Evolutionary conservation across 2,329 filamentous ascomycete species (phyloP).

Genomic region (Colletotrichum sp.): DNA sequence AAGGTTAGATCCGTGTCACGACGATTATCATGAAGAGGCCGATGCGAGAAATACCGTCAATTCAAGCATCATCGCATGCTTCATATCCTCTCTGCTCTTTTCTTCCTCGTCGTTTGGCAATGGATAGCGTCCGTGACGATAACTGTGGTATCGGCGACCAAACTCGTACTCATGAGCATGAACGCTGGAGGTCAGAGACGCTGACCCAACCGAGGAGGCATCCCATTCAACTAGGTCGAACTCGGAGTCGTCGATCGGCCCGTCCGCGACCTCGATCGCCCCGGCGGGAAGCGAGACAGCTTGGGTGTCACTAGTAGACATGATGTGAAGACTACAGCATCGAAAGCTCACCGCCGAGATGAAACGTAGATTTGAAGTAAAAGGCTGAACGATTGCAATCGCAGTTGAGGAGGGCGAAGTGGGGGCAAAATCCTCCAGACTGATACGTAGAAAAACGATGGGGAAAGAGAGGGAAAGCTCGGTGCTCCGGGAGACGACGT

Average conservation of each 20-base stretch:
- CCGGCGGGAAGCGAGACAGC: not conserved
- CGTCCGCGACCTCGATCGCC: not conserved
- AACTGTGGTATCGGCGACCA: slow-evolving; percentile 47
- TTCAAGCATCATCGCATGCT: slow-evolving; percentile 51
- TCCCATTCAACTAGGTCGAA: slow-evolving; percentile 24
- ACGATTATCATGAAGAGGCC: not conserved
- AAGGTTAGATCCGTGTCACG: not conserved
- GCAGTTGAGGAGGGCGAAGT: not conserved
- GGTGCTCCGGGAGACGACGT: not conserved
- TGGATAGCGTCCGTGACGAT: slow-evolving; percentile 47
- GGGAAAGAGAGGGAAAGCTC: not conserved
- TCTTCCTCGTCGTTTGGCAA: slow-evolving; percentile 52
- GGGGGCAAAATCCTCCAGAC: not conserved
- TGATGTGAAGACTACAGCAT: not conserved
- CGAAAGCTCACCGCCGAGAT: not conserved
- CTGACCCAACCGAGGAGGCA: slow-evolving; percentile 30
- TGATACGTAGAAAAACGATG: not conserved
- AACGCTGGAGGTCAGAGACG: slow-evolving; percentile 37
- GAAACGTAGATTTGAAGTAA: not conserved
- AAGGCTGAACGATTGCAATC: not conserved
- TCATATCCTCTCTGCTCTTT: slow-evolving; percentile 49
- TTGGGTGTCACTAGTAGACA: not conserved
- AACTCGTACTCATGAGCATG: slow-evolving; percentile 46
- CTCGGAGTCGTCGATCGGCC: slow-evolving; percentile 1
- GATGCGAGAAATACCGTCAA: slow-evolving; percentile 33